Evolutionary conservation across 176 grass and related monocot species (phyloP), one percentile per base, ranked within the genome.

Genomic region (Oryza longistaminata): DNA sequence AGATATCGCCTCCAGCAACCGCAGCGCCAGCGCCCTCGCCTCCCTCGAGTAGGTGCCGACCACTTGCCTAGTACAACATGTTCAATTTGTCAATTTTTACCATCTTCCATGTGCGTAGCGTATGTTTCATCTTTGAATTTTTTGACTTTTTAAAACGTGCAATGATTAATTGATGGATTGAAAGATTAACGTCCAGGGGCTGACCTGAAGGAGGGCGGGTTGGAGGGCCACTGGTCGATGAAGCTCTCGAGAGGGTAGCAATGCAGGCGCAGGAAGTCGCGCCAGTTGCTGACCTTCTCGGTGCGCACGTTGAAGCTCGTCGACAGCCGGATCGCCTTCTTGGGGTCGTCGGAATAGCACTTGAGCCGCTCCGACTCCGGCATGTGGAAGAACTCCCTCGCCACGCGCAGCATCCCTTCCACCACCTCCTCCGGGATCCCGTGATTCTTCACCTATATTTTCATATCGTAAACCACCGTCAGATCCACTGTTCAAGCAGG

Each of bases 231-330:
- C 77, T 98, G 93, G 55, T 89, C 85, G 80, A 92, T 6, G 89
- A 90, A 98, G 42, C 58, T 85, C 65, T 98, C 81, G 68, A 98
- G 89, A 9, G 96, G 96, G 77, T 87, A 88, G 89, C 93, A 93
- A 79, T 98, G 93, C 72, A 98, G 60, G 58, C 96, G 90, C 11
- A 98, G 80, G 83, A 92, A 98, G 85, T 98, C 96, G 16, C 96
- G 87, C 96, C 96, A 98, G 85, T 91, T 95, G 85, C 61, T 85
- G 15, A 93, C 83, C 86, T 95, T 90, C 89, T 98, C 96, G 0
- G 87, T 95, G 43, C 89, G 93, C 55, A 93, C 87, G 85, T 98
- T 98, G 91, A 98, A 95, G 85, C 96, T 98, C 7, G 96, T 92
- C 31, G 96, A 98, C 37, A 98, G 87, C 40, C 96, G 69, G 66